These are phyloP conservation scores for Apium graveolens DNA, from an alignment of 129 eudicot genomes.

Conservation along the genomic window DNA sequence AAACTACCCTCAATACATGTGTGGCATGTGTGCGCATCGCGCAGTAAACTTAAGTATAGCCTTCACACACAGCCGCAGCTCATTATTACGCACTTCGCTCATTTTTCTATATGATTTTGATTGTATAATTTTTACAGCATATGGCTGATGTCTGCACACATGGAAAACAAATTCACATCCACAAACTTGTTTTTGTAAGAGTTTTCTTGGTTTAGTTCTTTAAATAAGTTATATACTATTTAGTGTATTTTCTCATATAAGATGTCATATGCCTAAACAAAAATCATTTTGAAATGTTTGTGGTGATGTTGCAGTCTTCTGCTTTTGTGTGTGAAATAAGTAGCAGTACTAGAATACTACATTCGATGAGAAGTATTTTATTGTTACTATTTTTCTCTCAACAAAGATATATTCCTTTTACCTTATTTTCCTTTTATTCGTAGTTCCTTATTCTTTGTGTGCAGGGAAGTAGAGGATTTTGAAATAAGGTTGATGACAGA, in stretches of 20 bases:
- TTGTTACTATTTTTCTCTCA: background rate
- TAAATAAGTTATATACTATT: no score
- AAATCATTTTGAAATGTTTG: no score
- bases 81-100: background rate
- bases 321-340: background rate
- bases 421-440: no score
- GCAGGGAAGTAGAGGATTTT: no score
- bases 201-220: background rate
- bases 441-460: no score
- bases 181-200: background rate
- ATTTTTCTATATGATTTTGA: no score
- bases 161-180: background rate
- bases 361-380: background rate
- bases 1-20: background rate
- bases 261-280: background rate
- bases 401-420: no score
- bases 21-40: no score
- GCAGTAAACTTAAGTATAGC: background rate
- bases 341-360: background rate
- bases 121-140: background rate
- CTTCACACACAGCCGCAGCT: background rate
- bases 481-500: no score
- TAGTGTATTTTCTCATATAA: no score
- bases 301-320: background rate
- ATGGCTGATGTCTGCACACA: background rate